phyloP scores from a whole-genome alignment of 495 filamentous ascomycete genomes.

The Podospora sp. region DNA sequence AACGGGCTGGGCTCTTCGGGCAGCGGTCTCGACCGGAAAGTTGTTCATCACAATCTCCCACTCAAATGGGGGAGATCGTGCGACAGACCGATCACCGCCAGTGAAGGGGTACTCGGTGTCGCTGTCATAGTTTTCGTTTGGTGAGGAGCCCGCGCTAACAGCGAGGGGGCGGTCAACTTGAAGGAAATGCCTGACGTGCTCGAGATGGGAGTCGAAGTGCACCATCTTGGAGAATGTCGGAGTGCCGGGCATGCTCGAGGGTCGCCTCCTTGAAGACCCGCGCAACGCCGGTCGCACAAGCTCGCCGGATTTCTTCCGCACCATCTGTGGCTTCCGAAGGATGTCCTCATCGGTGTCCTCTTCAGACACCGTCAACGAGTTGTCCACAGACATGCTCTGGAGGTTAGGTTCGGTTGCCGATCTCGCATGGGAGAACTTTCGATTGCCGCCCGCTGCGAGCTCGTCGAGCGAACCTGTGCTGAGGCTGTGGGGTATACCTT shows the following conservation, averaged over 20 bases:
- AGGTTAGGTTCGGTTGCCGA: conserved; percentile 80
- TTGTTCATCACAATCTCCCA: conserved; percentile 87
- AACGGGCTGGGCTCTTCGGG: conserved; percentile 66
- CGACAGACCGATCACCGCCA: conserved; percentile 48
- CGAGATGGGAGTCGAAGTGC: conserved; percentile 91
- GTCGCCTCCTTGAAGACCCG: conserved; percentile 72
- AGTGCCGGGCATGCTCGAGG: conserved; percentile 96
- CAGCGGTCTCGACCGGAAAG: conserved; percentile 71
- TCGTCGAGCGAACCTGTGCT: conserved; percentile 41
- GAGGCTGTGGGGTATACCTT: conserved; percentile 41
- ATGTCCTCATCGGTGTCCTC: conserved; percentile 66
- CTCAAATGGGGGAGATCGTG: conserved; percentile 62
- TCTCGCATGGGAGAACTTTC: conserved; percentile 70
- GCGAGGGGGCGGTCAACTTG: conserved; percentile 91
- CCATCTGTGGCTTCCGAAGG: conserved; percentile 74
- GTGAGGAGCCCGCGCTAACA: conserved; percentile 94
- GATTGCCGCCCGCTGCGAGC: conserved; percentile 33
- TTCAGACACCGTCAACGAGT: conserved; percentile 60
- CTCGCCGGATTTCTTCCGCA: conserved; percentile 98
- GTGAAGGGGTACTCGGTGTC: conserved; percentile 87
- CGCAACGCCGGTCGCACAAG: conserved; percentile 91
- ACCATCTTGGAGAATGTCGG: conserved; percentile 94
- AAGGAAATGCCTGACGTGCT: conserved; percentile 93
- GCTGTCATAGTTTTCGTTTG: conserved; percentile 79
- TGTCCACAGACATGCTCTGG: conserved; percentile 54